Evolutionary conservation across 2,329 filamentous ascomycete genomes (phyloP).

Genomic region (Colletotrichum lupini): DNA sequence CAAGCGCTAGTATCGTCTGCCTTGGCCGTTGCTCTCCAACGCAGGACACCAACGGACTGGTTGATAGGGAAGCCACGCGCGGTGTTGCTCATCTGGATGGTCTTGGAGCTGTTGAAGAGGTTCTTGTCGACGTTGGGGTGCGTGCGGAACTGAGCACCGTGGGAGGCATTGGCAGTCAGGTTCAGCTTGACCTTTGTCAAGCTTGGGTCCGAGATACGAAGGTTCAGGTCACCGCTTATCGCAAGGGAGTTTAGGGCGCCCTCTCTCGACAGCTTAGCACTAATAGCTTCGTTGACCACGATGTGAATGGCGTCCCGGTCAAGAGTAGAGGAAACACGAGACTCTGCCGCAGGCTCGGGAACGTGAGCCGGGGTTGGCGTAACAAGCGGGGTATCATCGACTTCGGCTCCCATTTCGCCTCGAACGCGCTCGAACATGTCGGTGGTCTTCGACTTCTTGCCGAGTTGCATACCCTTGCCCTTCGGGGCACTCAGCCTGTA

Average conservation of each 20-base stretch:
- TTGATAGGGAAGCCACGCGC: constrained; percentile 93
- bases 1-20: constrained; percentile 82
- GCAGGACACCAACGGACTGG: constrained; percentile 90
- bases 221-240: constrained; percentile 90
- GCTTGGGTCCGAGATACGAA: constrained; percentile 88
- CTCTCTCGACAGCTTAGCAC: constrained; percentile 88
- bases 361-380: constrained; percentile 62
- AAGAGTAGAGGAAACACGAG: constrained; percentile 71
- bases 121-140: constrained; percentile 96
- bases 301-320: constrained; percentile 90
- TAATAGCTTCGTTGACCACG: constrained; percentile 89
- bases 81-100: constrained; percentile 90
- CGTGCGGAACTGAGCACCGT: constrained; percentile 91
- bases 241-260: constrained; percentile 87
- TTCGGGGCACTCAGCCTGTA: constrained; percentile 66
- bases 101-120: constrained; percentile 83
- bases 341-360: constrained; percentile 63
- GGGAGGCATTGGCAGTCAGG: constrained; percentile 79
- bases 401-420: constrained; percentile 88
- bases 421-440: constrained; percentile 98
- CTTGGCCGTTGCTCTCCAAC: constrained; percentile 90
- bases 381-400: constrained; percentile 81
- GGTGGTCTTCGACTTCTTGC: constrained; percentile 97
- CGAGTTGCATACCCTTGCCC: constrained; percentile 98
- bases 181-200: constrained; percentile 93